phyloP scores from a whole-genome alignment of 192 early-diverging fungal genomes.

The Ambispora gerdemannii region DNA sequence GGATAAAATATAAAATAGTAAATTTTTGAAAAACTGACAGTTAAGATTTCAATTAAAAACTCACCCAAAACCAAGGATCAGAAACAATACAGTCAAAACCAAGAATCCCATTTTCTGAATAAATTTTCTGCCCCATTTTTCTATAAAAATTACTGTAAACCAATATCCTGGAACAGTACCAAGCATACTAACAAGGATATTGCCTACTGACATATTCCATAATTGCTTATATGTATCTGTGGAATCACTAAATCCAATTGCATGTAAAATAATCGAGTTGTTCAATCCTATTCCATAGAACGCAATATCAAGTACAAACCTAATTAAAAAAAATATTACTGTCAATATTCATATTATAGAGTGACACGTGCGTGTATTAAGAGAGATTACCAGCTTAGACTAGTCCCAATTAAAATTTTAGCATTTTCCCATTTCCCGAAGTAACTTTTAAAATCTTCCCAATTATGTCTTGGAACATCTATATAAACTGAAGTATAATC shows the following conservation, averaged over 20 bases:
- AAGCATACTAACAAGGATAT: conserved; percentile 83
- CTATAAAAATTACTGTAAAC: conserved; percentile 87
- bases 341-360: too few species aligned
- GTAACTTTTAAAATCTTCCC: conserved; percentile 64
- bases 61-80: conserved; percentile 70
- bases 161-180: conserved; percentile 95
- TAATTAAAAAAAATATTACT: neutral
- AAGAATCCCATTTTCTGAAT: conserved; percentile 93
- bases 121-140: conserved; percentile 80
- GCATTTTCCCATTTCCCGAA: conserved; percentile 78
- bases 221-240: conserved; percentile 37
- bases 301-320: conserved; percentile 71
- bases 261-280: conserved; percentile 63
- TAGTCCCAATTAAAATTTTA: conserved; percentile 75
- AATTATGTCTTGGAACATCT: conserved; percentile 41
- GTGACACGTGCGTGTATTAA: too few species aligned
- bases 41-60: too few species aligned
- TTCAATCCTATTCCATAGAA: conserved; percentile 71
- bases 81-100: conserved; percentile 66
- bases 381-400: conserved; percentile 56
- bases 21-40: conserved; percentile 27
- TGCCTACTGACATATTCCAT: conserved; percentile 78
- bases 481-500: conserved; percentile 26
- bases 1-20: neutral
- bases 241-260: conserved; percentile 63